Evolutionary conservation across 192 early-diverging fungal species (phyloP).

Genomic region (Coemansia sp.): DNA sequence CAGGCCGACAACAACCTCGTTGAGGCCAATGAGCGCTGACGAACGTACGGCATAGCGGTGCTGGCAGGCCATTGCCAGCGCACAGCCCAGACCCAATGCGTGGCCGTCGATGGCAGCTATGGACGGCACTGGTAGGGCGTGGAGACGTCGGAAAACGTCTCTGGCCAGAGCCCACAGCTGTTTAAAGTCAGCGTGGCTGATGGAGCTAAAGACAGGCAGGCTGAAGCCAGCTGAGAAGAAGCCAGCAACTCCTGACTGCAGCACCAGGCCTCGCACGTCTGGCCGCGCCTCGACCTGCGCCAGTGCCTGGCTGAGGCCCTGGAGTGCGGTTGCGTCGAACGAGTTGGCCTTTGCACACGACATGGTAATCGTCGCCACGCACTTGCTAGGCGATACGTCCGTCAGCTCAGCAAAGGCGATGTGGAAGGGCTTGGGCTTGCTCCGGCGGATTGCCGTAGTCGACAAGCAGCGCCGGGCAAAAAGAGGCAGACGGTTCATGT

Average conservation of each 20-base stretch:
- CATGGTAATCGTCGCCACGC: constrained; percentile 38
- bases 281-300: constrained; percentile 12
- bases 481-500: neutral
- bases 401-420: constrained; percentile 24
- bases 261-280: constrained; percentile 27
- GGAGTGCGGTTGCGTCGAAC: constrained; percentile 17
- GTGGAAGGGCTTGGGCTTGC: constrained; percentile 10
- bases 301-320: constrained; percentile 19
- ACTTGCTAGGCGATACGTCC: constrained; percentile 1
- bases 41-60: constrained; percentile 25
- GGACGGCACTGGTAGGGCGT: constrained; percentile 33
- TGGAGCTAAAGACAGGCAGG: constrained; percentile 15
- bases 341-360: constrained; percentile 29
- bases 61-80: constrained; percentile 39
- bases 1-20: constrained; percentile 39
- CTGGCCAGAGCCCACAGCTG: constrained; percentile 19
- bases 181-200: constrained; percentile 15
- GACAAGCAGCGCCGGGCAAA: constrained; percentile 1
- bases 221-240: constrained; percentile 41
- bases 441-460: neutral
- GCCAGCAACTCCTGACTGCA: constrained; percentile 21
- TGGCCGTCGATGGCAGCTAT: constrained; percentile 39
- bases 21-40: constrained; percentile 28
- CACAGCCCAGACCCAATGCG: constrained; percentile 36
- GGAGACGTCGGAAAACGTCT: constrained; percentile 27